These are phyloP conservation scores for Epichloe sp. DNA, from an alignment of 2,329 filamentous ascomycete species.

Conservation along the genomic window DNA sequence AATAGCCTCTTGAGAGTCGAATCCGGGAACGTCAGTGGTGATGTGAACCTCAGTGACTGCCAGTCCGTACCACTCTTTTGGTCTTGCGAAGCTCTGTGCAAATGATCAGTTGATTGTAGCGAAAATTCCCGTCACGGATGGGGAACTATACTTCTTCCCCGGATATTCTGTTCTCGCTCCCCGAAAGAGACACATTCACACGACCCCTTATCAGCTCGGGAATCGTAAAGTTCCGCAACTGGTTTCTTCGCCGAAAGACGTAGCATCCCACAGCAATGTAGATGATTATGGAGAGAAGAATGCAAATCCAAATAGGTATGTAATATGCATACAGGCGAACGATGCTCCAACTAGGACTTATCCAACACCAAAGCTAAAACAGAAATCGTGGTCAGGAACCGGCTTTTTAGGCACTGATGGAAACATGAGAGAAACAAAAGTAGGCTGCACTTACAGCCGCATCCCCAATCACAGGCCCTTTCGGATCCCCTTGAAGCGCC, in stretches of 20 bases:
- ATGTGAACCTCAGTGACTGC: conserved; percentile 38
- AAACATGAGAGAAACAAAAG: neutral
- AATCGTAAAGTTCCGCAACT: conserved; percentile 31
- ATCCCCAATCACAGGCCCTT: conserved; percentile 37
- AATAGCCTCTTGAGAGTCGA: conserved; percentile 2
- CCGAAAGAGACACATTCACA: conserved; percentile 12
- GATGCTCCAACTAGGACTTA: conserved; percentile 37
- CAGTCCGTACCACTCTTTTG: conserved; percentile 28
- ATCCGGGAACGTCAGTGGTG: conserved; percentile 17
- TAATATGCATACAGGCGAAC: conserved; percentile 48
- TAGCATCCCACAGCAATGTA: conserved; percentile 45
- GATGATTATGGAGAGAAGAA: conserved; percentile 38
- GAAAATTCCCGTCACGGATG: neutral
- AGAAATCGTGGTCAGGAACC: too few species aligned
- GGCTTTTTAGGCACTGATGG: conserved; percentile 16
- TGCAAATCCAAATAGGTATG: conserved; percentile 47
- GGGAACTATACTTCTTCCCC: conserved; percentile 19
- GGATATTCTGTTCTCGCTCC: conserved; percentile 17
- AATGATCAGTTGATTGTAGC: neutral
- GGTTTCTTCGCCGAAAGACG: conserved; percentile 45
- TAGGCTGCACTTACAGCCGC: conserved; percentile 32
- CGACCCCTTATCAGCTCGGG: conserved; percentile 13
- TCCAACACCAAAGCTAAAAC: conserved; percentile 43
- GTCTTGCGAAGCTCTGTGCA: conserved; percentile 14
- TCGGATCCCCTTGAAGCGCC: conserved; percentile 32